Evolutionary conservation across 2,329 filamentous ascomycete genomes (phyloP), one percentile per base, ranked within the genome.

Genomic region (Diaporthe sp.): DNA sequence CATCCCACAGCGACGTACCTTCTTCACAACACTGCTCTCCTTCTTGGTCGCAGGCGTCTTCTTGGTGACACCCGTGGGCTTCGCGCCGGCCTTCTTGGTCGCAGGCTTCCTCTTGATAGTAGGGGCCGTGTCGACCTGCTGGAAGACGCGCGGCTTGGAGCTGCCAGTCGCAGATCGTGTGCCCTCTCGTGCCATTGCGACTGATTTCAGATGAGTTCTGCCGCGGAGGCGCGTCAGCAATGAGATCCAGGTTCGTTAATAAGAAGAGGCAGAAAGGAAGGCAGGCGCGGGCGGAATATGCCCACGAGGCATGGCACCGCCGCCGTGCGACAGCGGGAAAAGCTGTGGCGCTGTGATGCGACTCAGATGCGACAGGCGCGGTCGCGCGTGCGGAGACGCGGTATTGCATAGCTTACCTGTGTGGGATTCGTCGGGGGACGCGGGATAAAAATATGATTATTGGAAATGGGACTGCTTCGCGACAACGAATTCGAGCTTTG

Each of bases 141-240:
- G 80, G 80, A 89, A 85, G 80, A 89, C 82, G 79, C 88, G 87
- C 75, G 88, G 88, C 81, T 85, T 86, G 76, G 86, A 86, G 82
- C 87, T 85, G 84, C 87, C 87, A 47, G 87, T 89, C 78, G 82
- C 81, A 66, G 88, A 89, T 80, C 86, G 86, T 71, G 86, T 88
- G 77, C 86, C 86, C 83, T 88, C 86, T 79, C 86, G 86, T 78
- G 84, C 81, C 86, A 88, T 88, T 77, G 72, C 70, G 63, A 53
- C 37, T 56, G 63, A 22, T 42, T 56, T 30, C 27, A n/a, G 35
- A 47, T 39, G 15, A n/a, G 13, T 32, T 17, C 72, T 74, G 25
- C 4, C 13, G 32, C 15, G 22, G 7, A 65, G 22, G 58, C 30
- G 61, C 63, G 72, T 75, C 30, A 74, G 68, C 47, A 27, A 69